Conservation (phyloP, 345 rosid species). For the Sisymbrium irio region DNA sequence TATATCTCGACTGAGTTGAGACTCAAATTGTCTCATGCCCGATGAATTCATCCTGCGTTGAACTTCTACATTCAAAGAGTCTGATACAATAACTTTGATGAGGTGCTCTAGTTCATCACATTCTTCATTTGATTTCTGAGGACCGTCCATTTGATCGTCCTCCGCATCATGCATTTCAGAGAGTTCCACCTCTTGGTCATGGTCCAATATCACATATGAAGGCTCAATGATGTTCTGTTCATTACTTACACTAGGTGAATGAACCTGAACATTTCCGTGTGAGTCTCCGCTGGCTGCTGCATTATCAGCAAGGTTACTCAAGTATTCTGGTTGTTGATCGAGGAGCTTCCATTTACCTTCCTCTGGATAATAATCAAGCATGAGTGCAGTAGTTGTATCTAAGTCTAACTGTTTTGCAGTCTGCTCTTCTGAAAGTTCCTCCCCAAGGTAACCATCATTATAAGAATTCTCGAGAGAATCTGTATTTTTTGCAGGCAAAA, state of each 20-base stretch:
- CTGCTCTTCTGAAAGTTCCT: conserved; percentile 47
- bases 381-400: conserved; percentile 68
- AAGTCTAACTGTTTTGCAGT: conserved; percentile 56
- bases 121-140: conserved; percentile 30
- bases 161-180: conserved; percentile 34
- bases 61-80: conserved; percentile 72
- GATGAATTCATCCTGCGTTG: conserved; percentile 58
- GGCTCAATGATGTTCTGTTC: conserved; percentile 58
- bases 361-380: conserved; percentile 87
- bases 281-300: conserved; percentile 31
- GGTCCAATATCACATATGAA: conserved; percentile 58
- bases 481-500: conserved; percentile 39
- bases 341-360: conserved; percentile 88
- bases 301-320: conserved; percentile 36
- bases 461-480: conserved; percentile 38
- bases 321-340: conserved; percentile 65
- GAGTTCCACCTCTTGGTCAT: conserved; percentile 46
- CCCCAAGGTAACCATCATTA: conserved; percentile 37
- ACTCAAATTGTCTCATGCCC: conserved; percentile 53
- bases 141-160: conserved; percentile 31
- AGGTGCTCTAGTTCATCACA: conserved; percentile 50
- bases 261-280: conserved; percentile 24
- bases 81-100: conserved; percentile 56
- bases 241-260: conserved; percentile 33
- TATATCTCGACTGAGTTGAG: conserved; percentile 58